Conservation (phyloP, 176 grass and related monocot genomes). For the Dendrocalamus sinicus region DNA sequence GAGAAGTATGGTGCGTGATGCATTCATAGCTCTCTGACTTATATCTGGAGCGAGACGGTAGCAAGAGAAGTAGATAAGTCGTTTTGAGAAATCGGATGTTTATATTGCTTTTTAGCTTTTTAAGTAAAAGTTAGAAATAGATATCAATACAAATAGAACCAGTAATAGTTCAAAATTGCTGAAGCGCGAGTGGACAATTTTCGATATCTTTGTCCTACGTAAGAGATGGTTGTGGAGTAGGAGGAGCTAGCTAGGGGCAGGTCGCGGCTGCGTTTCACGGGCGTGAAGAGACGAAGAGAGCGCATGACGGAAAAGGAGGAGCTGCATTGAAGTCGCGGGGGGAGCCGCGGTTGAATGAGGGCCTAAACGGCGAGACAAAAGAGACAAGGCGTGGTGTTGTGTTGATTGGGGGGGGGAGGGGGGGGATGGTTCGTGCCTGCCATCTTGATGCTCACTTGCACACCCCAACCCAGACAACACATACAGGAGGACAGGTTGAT, state of each 20-base stretch:
- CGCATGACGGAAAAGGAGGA: not conserved
- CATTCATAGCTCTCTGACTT: rapidly evolving
- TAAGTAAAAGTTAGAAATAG: no score
- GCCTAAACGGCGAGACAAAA: conserved; percentile 37
- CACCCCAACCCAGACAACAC: not conserved
- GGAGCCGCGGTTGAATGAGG: not conserved
- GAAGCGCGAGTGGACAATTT: not conserved
- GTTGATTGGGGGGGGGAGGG: not conserved
- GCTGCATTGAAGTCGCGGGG: not conserved
- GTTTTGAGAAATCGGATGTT: no score
- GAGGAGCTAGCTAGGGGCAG: not conserved
- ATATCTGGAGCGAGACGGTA: rapidly evolving
- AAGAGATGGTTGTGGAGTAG: not conserved
- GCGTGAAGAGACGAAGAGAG: not conserved
- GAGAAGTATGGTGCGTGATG: no score
- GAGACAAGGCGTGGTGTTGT: conserved; percentile 26
- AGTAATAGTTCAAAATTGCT: not conserved
- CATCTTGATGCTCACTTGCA: not conserved
- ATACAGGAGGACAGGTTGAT: not conserved
- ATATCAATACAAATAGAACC: no score
- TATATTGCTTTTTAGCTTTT: no score
- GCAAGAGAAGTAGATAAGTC: no score
- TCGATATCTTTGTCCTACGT: not conserved
- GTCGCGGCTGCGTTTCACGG: not conserved
- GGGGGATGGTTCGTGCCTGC: not conserved